phyloP scores from a whole-genome alignment of 257 asterid genomes.

The Ehretia macrophylla region DNA sequence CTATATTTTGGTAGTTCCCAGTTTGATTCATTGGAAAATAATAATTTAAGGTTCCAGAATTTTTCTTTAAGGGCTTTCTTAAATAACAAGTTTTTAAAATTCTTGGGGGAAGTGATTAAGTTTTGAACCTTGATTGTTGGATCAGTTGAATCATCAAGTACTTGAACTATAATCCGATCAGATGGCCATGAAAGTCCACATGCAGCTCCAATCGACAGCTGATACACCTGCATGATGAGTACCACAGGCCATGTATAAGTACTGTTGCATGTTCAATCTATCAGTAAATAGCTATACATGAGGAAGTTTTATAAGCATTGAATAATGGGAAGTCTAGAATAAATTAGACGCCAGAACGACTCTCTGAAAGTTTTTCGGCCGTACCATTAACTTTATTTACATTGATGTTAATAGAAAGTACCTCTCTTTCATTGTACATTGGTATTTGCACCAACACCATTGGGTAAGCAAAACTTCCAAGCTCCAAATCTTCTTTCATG shows the following conservation, averaged over 20 bases:
- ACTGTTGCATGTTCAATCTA: background rate
- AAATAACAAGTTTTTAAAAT: background rate
- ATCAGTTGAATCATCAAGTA: conserved; percentile 39
- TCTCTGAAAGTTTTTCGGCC: too few species aligned
- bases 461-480: conserved; percentile 23
- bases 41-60: background rate
- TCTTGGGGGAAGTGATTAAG: background rate
- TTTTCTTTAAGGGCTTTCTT: background rate
- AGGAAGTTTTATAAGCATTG: background rate
- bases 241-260: too few species aligned
- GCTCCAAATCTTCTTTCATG: conserved; percentile 24
- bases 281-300: too few species aligned
- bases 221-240: conserved; percentile 28
- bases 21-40: too few species aligned
- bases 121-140: conserved; percentile 24
- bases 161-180: conserved; percentile 29
- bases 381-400: too few species aligned
- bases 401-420: background rate
- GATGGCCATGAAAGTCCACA: conserved; percentile 35
- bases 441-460: conserved; percentile 35
- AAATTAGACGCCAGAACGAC: too few species aligned
- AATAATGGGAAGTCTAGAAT: too few species aligned
- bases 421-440: conserved; percentile 42
- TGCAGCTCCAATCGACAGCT: conserved; percentile 37
- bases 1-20: too few species aligned